Base-by-base conservation (phyloP, 768 basidiomycete species). In the Kwoniella heveanensis region DNA sequence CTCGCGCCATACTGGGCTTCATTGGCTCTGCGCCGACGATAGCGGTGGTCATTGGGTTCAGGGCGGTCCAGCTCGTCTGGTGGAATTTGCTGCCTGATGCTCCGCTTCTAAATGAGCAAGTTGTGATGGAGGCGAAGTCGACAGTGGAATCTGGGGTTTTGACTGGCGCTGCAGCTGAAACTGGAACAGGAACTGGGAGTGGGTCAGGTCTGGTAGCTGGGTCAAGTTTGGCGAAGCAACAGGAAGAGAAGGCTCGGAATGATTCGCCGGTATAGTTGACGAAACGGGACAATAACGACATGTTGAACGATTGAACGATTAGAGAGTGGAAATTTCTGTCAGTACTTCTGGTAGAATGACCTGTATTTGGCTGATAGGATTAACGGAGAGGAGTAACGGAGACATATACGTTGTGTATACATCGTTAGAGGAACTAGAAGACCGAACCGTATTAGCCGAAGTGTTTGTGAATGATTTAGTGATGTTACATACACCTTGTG, bases 11-110 rank as follows among this genome's bases (percentile, higher is more conserved):
- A 5, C 24, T 77, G 10, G 61, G 54, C 24, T 48, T 68, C 1
- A 71, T 70, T 1, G 76, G 75, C 8, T 49, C 69, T 0, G 69
- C 77, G 15, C 78, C 73, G 17, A 66, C 70, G 9, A 50, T 79
- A 24, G 77, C 76, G 15, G 67, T 77, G 2, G 39, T 70, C 29
- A 70, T 70, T 24, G 77, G 67, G 0, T 67, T 79, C 56, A 68
- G 77, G 44, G 37, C 71, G 4, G 44, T 72, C 1, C 69, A 72
- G 61, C 30, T 67, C 8, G 53, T 57, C 1, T 72, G 70, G 69
- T 76, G 71, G 71, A 26, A 55, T 17, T 55, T 61, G 24, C 19
- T 60, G 5, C 64, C 64, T 15, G 25, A 47, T 55, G 53, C 48
- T 8, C 48, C 48, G 48, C 10, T 22, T 19, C 6, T 19, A 4